phyloP scores from a whole-genome alignment of 768 basidiomycete species.

The Wakefieldia striispora region DNA sequence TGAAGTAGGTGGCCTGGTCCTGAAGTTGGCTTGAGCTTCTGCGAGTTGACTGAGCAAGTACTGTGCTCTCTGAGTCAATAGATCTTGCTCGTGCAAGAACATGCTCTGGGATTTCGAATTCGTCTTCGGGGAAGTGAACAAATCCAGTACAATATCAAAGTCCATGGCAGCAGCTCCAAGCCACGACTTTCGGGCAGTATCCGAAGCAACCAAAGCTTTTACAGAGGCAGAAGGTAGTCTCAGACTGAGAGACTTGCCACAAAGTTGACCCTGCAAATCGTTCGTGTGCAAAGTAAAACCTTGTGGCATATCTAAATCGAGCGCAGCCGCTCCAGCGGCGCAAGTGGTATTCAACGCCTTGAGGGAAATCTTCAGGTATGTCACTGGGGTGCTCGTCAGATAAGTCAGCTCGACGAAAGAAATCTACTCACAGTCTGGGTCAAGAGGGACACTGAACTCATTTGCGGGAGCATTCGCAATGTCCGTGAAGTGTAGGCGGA shows the following conservation, averaged over 20 bases:
- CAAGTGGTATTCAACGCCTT: slow-evolving; percentile 55
- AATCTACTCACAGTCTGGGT: slow-evolving; percentile 70
- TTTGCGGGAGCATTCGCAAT: slow-evolving; percentile 75
- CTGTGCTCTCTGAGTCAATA: slow-evolving; percentile 58
- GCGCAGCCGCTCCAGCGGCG: slow-evolving; percentile 49
- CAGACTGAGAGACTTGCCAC: slow-evolving; percentile 62
- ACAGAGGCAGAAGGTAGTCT: slow-evolving; percentile 49
- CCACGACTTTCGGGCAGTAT: slow-evolving; percentile 50
- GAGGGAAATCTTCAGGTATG: slow-evolving; percentile 73
- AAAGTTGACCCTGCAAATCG: slow-evolving; percentile 66
- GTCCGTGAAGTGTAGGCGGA: slow-evolving; percentile 73
- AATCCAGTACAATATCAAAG: slow-evolving; percentile 60
- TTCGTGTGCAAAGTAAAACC: slow-evolving; percentile 72
- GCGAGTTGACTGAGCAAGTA: slow-evolving; percentile 44
- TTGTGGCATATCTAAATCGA: slow-evolving; percentile 51
- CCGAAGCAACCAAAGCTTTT: slow-evolving; percentile 49
- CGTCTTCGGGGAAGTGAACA: slow-evolving; percentile 62
- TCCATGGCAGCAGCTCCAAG: slow-evolving; percentile 57
- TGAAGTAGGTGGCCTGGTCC: neutral
- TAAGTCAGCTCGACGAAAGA: neutral
- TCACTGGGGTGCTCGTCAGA: slow-evolving; percentile 50
- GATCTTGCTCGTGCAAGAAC: slow-evolving; percentile 74
- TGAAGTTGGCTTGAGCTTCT: slow-evolving; percentile 13
- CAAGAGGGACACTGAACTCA: slow-evolving; percentile 56
- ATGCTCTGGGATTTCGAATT: slow-evolving; percentile 53